Conservation (phyloP, 2,329 filamentous ascomycete genomes). For the Juglanconis juglandina region DNA sequence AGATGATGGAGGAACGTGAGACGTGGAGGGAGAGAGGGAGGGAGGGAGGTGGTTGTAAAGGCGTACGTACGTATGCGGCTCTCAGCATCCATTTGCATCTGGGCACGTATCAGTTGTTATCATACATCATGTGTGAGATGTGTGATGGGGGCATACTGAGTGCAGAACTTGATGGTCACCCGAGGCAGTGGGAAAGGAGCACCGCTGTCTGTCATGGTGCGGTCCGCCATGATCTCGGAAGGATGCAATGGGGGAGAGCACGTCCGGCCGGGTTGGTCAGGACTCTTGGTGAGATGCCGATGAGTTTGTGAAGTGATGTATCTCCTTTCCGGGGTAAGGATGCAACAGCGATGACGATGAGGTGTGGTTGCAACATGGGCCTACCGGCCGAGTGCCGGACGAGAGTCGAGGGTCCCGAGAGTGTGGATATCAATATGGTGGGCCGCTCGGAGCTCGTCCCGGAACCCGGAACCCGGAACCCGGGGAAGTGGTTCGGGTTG, state of each 20-base stretch:
- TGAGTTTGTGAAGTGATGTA: too few relatives aligned
- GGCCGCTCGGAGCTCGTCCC: too few relatives aligned
- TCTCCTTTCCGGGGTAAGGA: too few relatives aligned
- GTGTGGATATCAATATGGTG: too few relatives aligned
- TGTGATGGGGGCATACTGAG: constrained; percentile 36
- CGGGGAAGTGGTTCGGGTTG: too few relatives aligned
- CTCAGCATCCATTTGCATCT: constrained; percentile 88
- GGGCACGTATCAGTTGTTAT: neutral
- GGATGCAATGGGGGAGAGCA: neutral
- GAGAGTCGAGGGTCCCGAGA: too few relatives aligned
- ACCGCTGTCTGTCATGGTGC: neutral
- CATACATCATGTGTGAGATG: neutral
- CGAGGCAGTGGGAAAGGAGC: constrained; percentile 56
- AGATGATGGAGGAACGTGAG: too few relatives aligned
- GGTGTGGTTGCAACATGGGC: too few relatives aligned
- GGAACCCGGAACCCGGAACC: too few relatives aligned
- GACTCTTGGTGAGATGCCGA: neutral
- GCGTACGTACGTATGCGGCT: constrained; percentile 70
- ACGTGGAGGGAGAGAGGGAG: neutral
- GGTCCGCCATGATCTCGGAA: constrained; percentile 23
- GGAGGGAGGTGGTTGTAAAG: neutral
- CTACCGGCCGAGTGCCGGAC: too few relatives aligned
- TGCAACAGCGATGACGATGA: too few relatives aligned
- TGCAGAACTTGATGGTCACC: constrained; percentile 87
- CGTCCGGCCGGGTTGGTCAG: neutral